Evolutionary conservation across 83 land plant genomes (phyloP), one percentile per base, ranked within the genome.

Genomic region (Isoetes engelmannii): DNA sequence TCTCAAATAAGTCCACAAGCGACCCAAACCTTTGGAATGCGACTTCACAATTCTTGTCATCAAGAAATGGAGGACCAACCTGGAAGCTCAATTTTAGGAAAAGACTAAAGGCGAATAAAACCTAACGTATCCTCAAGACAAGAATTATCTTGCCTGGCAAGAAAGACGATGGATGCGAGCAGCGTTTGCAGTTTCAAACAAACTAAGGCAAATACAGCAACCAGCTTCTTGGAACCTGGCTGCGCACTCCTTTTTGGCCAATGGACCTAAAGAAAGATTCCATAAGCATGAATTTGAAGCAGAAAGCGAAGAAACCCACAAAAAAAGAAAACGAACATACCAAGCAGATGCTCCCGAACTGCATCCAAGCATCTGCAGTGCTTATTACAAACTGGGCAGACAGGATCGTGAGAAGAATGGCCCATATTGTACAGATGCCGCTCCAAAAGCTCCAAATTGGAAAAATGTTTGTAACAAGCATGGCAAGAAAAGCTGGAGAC

Each of bases 381-480:
- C 57, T 87, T 90, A 48, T 68, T 67, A 72, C 89, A 90, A 28
- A 77, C 81, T 4, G 66, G 79, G 67, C 96, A 90, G 47, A 48
- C 75, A 5, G 96, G 92, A 45, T 90, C 83, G 65, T 90, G 96
- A 60, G 67, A 74, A 4, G 92, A 87, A 58, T 90, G 96, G 55
- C 77, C 84, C 0, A 87, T 81, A 19, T 66, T 51, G 54, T 65
- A 82, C 87, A 90, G 83, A 75, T 90, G 96, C 46, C 73, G 80
- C 46, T 80, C 68, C 44, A 90, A 77, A 70, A 81, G 81, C 59
- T 80, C 82, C 78, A 79, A 78, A 57, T 79, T 83, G 65, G 83
- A 80, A 72, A 81, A 90, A 45, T 87, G 96, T 80, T 80, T 90
- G 72, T 54, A 87, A 75, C 96, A 90, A 56, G 87, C 92, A 59